These are phyloP conservation scores for Cryptosporidium baileyi DNA, from an alignment of 169 alveolate genomes.

Conservation along the genomic window DNA sequence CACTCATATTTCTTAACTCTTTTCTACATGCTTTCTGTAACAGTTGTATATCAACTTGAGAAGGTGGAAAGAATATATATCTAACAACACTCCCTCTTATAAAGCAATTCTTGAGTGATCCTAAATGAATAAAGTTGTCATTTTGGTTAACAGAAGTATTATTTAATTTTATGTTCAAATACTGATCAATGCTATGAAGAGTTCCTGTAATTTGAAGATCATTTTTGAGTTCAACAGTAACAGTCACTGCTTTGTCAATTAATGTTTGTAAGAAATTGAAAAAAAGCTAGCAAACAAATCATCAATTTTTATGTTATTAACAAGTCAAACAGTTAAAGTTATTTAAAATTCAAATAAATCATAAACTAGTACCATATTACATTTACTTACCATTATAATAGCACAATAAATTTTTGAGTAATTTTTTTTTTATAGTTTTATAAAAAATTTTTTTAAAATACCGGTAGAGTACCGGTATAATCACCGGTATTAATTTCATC, in stretches of 20 bases:
- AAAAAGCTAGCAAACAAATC: slow-evolving; percentile 79
- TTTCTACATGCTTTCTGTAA: slow-evolving; percentile 90
- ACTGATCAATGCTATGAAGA: slow-evolving; percentile 90
- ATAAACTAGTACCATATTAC: too few relatives aligned
- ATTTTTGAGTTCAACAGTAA: slow-evolving; percentile 92
- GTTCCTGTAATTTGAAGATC: slow-evolving; percentile 92
- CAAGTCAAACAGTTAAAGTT: too few relatives aligned
- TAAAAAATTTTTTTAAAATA: too few relatives aligned
- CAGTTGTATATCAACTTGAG: slow-evolving; percentile 88
- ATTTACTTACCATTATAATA: too few relatives aligned
- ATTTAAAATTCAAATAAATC: too few relatives aligned
- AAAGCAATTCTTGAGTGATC: slow-evolving; percentile 90
- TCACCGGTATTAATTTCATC: too few relatives aligned
- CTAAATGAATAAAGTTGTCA: slow-evolving; percentile 89
- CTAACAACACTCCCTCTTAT: slow-evolving; percentile 95
- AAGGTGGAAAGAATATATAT: slow-evolving; percentile 88
- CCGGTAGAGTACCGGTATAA: too few relatives aligned
- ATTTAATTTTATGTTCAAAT: slow-evolving; percentile 88
- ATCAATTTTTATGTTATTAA: not conserved
- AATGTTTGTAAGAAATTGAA: slow-evolving; percentile 89
- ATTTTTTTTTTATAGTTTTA: too few relatives aligned
- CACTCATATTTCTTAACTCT: slow-evolving; percentile 73
- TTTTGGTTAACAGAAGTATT: slow-evolving; percentile 90
- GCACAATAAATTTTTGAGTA: too few relatives aligned
- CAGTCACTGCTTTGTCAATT: slow-evolving; percentile 86